Percentiles rank a stretch among this genome's conserved stretches.
These are phyloP conservation scores for Lepidium africanum DNA, from an alignment of 345 rosid species.

Conservation along the genomic window DNA sequence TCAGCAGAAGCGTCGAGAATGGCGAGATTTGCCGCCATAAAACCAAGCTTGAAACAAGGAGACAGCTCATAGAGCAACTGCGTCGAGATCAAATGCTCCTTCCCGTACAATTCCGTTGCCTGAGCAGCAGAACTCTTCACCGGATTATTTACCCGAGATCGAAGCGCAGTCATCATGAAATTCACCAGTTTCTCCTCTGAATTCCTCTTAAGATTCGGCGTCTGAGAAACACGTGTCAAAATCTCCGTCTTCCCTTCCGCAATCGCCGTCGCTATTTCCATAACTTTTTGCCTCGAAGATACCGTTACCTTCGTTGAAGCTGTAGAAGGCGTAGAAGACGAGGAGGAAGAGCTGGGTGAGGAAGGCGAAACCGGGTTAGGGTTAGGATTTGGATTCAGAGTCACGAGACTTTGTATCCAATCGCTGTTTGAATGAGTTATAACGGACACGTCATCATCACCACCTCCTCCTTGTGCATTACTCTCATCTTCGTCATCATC, in stretches of 20 bases:
- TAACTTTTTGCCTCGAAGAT: constrained; percentile 47
- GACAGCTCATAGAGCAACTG: constrained; percentile 58
- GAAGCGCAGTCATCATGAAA: constrained; percentile 55
- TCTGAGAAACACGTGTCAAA: constrained; percentile 47
- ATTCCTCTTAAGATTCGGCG: constrained; percentile 42
- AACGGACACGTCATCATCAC: constrained; percentile 63
- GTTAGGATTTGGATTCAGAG: constrained; percentile 9
- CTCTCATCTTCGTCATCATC: constrained; percentile 47
- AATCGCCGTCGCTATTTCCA: constrained; percentile 73
- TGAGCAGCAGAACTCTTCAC: constrained; percentile 40
- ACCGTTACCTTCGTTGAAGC: constrained; percentile 41
- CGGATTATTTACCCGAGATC: constrained; percentile 43
- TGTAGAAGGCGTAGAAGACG: constrained; percentile 57
- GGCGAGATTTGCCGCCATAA: constrained; percentile 82
- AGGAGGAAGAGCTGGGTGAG: constrained; percentile 69
- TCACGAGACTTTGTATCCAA: constrained; percentile 67
- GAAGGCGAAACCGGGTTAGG: constrained; percentile 40
- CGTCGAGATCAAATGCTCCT: constrained; percentile 53
- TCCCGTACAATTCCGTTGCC: constrained; percentile 47
- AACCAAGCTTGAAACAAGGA: constrained; percentile 79
- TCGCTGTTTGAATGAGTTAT: constrained; percentile 67
- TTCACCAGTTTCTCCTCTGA: constrained; percentile 69
- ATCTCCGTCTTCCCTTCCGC: constrained; percentile 67
- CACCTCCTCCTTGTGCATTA: constrained; percentile 37
- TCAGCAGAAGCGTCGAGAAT: constrained; percentile 44